Conservation (phyloP, 805 yeast genomes). For the Debaryomyces prosopidis region DNA sequence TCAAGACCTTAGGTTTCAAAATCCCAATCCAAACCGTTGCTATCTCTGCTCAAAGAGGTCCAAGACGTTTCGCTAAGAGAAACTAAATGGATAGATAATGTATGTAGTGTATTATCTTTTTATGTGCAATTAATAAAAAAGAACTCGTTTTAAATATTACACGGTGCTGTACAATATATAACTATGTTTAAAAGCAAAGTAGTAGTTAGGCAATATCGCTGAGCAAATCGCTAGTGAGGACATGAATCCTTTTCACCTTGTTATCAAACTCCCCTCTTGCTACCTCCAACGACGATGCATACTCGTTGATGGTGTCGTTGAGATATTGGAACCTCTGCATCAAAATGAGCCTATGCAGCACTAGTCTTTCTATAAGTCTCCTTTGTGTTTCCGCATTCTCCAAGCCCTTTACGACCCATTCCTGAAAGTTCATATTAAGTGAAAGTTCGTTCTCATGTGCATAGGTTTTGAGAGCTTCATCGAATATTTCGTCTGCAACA, state of each 20-base stretch:
- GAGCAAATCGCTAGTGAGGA: neutral
- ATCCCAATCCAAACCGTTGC: constrained; percentile 84
- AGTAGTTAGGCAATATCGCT: neutral
- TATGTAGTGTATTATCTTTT: constrained; percentile 5
- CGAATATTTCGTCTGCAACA: neutral
- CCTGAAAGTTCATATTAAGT: neutral
- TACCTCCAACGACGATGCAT: neutral
- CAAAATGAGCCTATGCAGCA: neutral
- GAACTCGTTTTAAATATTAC: constrained; percentile 6
- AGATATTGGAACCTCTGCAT: neutral
- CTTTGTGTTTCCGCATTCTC: neutral
- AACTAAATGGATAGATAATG: constrained; percentile 45
- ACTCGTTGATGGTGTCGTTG: neutral
- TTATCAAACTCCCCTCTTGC: neutral
- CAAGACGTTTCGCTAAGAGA: constrained; percentile 93
- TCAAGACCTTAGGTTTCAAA: constrained; percentile 87
- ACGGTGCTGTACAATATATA: constrained; percentile 2
- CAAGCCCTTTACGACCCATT: neutral
- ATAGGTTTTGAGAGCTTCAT: neutral
- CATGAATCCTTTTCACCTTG: neutral
- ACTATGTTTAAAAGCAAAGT: neutral
- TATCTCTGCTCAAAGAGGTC: constrained; percentile 85
- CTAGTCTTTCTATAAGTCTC: neutral
- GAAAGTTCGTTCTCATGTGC: neutral
- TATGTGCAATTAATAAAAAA: constrained; percentile 14